Evolutionary conservation across 106 monocot species (phyloP).

Genomic region (Apostasia shenzhenica): DNA sequence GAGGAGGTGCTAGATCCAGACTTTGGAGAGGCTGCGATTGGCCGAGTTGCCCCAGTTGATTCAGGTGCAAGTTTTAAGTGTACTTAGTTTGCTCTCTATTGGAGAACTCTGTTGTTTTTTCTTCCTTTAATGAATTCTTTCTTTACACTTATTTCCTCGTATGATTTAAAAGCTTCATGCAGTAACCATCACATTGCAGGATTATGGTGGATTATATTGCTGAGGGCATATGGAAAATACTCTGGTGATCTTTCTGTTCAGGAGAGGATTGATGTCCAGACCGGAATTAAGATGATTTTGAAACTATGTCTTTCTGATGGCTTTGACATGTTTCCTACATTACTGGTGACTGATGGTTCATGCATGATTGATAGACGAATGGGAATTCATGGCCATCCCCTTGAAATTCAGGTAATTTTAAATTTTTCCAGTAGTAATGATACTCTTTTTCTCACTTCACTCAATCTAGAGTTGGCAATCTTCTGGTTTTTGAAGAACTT

Average conservation of each 20-base stretch:
- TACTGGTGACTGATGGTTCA: slow-evolving; percentile 95
- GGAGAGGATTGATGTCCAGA: slow-evolving; percentile 98
- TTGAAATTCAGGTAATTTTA: slow-evolving; percentile 86
- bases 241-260: slow-evolving; percentile 94
- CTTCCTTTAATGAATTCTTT: too few species aligned
- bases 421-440: neutral
- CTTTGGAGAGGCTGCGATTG: slow-evolving; percentile 96
- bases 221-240: slow-evolving; percentile 94
- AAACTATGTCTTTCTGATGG: slow-evolving; percentile 97
- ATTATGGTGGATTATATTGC: slow-evolving; percentile 97
- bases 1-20: slow-evolving; percentile 98
- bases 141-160: too few species aligned
- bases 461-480: too few species aligned
- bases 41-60: slow-evolving; percentile 97
- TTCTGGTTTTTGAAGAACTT: too few species aligned
- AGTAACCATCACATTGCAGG: slow-evolving; percentile 26
- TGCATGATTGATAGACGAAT: slow-evolving; percentile 97
- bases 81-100: neutral
- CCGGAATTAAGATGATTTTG: slow-evolving; percentile 97
- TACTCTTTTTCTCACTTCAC: neutral
- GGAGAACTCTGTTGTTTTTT: too few species aligned
- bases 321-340: slow-evolving; percentile 98
- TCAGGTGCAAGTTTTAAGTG: slow-evolving; percentile 51
- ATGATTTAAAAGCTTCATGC: neutral
- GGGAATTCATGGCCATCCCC: slow-evolving; percentile 99